Evolutionary conservation across 306 rosid species (phyloP), one percentile per base, ranked within the genome.

Genomic region (Malus sylvestris): DNA sequence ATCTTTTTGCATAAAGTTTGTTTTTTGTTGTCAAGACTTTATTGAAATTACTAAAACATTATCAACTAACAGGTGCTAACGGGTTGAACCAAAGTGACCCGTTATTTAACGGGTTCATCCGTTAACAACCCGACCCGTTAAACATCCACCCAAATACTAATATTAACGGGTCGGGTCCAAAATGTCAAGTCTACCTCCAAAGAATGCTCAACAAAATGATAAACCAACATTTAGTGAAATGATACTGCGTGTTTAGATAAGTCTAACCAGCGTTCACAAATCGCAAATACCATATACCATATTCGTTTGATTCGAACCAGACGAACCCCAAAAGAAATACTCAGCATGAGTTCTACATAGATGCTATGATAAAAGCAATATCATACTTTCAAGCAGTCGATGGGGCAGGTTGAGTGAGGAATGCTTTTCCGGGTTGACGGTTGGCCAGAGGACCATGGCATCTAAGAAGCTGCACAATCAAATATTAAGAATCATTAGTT

Each of bases 371-470:
- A 23, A 18, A 42, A 59, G 42, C 27, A 59, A 10, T 12, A 18
- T 35, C 16, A 25, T 22, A 64, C 25, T 45, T 83, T 91, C 69
- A 87, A 32, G 82, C 68, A 4, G 30, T 25, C 18, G 65, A 22
- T 14, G 68, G 51, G 4, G 57, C 8, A 2, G 84, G 49, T 13
- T 14, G 74, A 51, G 70, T 6, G 20, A 68, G 81, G 78, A 85
- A 87, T 30, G 97, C 93, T 69, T 73, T 74, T 76, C 93, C 93
- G 5, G 97, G 90, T 53, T 72, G 60, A 65, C 92, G 92, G 14
- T 76, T 65, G 1, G 92, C 86, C 81, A 91, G 74, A 30, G 88
- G 81, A 76, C 97, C 97, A 83, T 91, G 93, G 59, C 93, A 87
- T 64, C 97, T 93, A 71, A 89, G 91, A 77, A 91, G 93, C 97